Conservation (phyloP, 345 rosid species). For the Turnera subulata region DNA sequence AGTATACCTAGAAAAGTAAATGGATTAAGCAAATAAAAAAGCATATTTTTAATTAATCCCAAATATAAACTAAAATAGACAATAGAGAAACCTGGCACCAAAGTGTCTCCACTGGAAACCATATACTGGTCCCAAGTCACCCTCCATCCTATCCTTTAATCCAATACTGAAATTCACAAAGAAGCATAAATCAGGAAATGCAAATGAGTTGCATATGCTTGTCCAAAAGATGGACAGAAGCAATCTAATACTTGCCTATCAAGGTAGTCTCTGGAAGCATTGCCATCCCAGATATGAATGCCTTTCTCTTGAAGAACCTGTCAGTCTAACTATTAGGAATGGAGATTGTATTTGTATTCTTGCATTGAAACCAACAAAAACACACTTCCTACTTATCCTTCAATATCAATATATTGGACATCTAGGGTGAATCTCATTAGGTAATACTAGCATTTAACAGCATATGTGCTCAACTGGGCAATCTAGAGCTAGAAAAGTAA, state of each 20-base stretch:
- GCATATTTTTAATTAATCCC: neutral
- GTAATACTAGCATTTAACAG: neutral
- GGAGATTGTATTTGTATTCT: neutral
- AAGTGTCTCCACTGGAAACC: slow-evolving; percentile 99
- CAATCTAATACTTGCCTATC: slow-evolving; percentile 46
- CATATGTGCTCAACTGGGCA: too few relatives aligned
- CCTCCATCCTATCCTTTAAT: slow-evolving; percentile 76
- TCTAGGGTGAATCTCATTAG: neutral
- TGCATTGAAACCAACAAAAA: neutral
- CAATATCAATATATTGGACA: neutral
- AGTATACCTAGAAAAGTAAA: slow-evolving; percentile 69
- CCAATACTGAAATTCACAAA: slow-evolving; percentile 58
- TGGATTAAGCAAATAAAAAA: neutral
- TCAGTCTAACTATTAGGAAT: slow-evolving; percentile 14
- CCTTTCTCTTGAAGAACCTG: slow-evolving; percentile 96
- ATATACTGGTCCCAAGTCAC: slow-evolving; percentile 93
- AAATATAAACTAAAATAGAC: neutral
- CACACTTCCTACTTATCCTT: too few relatives aligned
- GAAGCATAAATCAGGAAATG: slow-evolving; percentile 13
- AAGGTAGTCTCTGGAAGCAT: slow-evolving; percentile 91
- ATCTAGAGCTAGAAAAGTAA: neutral
- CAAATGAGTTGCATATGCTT: neutral
- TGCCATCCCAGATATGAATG: slow-evolving; percentile 92
- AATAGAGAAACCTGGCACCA: slow-evolving; percentile 74
- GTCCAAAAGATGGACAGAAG: neutral